These are phyloP conservation scores for Eustoma russellianum DNA, from an alignment of 257 asterid species.

Conservation along the genomic window DNA sequence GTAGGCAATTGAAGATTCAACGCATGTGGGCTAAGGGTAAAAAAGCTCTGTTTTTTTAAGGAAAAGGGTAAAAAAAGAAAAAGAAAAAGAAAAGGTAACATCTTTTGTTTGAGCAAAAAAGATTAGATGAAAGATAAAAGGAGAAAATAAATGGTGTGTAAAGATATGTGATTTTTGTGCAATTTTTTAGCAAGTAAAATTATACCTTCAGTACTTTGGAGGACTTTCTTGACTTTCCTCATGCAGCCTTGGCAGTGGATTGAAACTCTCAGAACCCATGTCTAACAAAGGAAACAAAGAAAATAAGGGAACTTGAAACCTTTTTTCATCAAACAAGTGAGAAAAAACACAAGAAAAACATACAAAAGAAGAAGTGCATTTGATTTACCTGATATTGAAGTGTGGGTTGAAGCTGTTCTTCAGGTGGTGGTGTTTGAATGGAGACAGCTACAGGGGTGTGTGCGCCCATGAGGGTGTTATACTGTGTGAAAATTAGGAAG, in stretches of 20 bases:
- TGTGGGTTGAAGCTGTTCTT: constrained; percentile 30
- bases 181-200: too few relatives aligned
- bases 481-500: too few relatives aligned
- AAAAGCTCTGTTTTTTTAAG: not conserved
- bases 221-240: constrained; percentile 67
- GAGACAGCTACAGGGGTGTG: constrained; percentile 1
- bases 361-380: not conserved
- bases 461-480: constrained; percentile 26
- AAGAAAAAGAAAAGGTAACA: not conserved
- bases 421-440: constrained; percentile 26
- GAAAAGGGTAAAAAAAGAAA: too few relatives aligned
- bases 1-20: too few relatives aligned
- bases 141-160: too few relatives aligned
- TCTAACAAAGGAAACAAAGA: constrained; percentile 26
- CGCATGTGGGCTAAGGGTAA: too few relatives aligned
- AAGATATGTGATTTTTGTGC: too few relatives aligned
- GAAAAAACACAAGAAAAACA: too few relatives aligned
- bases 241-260: constrained; percentile 92
- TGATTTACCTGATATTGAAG: constrained; percentile 54
- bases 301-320: not conserved
- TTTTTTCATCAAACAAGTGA: too few relatives aligned
- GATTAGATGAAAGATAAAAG: not conserved
- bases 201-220: constrained; percentile 66
- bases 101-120: too few relatives aligned
- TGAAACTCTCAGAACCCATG: constrained; percentile 69